Base-by-base conservation (phyloP, 805 yeast species). In the Ogataea paradorogensis region DNA sequence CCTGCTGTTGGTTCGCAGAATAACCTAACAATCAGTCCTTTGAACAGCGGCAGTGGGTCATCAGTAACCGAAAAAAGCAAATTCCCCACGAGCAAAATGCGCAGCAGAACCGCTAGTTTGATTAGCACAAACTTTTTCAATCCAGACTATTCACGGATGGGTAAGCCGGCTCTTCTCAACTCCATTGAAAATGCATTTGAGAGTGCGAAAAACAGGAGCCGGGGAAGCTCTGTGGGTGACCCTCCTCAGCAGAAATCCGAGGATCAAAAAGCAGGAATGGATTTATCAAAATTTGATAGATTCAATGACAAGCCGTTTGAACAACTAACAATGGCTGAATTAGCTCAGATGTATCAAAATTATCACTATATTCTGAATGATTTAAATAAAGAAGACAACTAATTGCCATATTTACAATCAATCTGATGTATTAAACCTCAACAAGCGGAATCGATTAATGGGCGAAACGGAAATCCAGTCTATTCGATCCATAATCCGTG, bases 401-500 rank as follows among this genome's bases (percentile, higher is more conserved):
- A 30, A 29, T 29, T 8, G 11, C 9, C 21, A 13, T 18, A 18
- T 18, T 18, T 18, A 18, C 20, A 18, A 18, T 5, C 6, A 18
- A 4, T 18, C 20, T 18, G 9, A 18, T 16, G n/a, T 8, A 18
- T 9, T 30, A 15, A 8, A 10, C 5, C 15, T 26, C 15, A 14
- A n/a, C 4, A 3, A 8, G 8, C 9, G 10, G n/a, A n/a, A n/a
- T n/a, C 22, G 22, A n/a, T 16, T 30, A 57, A 37, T 57, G 56
- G 39, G 44, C 56, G 53, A 55, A 61, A 42, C 58, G 43, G 43
- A 55, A 59, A 47, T 83, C 84, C 29, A 83, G 62, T 18, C 89
- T 63, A 52, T 70, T 71, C 49, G 74, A 76, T 5, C 88, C 88
- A 23, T 56, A 62, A 49, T 80, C 84, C 0, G 50, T 63, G 2